Evolutionary conservation across 1,139 yeast species (phyloP).

Genomic region (Saccharomyces pastorianus): DNA sequence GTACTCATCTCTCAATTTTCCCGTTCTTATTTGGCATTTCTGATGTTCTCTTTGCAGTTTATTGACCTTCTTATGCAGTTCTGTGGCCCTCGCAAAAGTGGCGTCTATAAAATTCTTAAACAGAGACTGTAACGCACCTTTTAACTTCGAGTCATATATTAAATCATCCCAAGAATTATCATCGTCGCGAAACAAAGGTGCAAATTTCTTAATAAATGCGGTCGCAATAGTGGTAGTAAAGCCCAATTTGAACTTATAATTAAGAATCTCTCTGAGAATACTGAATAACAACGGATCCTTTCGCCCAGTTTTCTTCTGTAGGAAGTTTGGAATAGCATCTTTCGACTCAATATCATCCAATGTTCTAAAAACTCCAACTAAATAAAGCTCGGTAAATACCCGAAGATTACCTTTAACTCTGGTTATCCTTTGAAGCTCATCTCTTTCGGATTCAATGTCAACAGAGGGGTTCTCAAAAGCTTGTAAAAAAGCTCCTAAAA

Average conservation of each 20-base stretch:
- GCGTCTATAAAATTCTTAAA: constrained; percentile 44
- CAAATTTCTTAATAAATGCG: constrained; percentile 46
- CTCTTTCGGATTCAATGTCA: constrained; percentile 37
- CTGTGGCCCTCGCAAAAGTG: constrained; percentile 35
- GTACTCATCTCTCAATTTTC: constrained; percentile 50
- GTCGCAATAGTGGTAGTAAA: constrained; percentile 41
- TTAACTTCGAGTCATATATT: constrained; percentile 18
- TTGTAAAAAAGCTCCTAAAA: constrained; percentile 43
- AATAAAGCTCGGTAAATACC: constrained; percentile 52
- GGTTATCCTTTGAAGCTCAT: constrained; percentile 36
- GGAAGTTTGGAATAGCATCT: constrained; percentile 36
- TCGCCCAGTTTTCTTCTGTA: constrained; percentile 29
- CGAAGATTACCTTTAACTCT: constrained; percentile 47
- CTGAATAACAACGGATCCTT: constrained; percentile 40
- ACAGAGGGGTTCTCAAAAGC: constrained; percentile 31
- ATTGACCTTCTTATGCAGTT: constrained; percentile 34
- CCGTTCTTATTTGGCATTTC: constrained; percentile 57
- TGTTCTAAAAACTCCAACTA: constrained; percentile 50
- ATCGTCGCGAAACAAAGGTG: constrained; percentile 27
- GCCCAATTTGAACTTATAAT: constrained; percentile 44
- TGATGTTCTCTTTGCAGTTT: constrained; percentile 38
- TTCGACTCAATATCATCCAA: constrained; percentile 34
- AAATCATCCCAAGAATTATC: constrained; percentile 18
- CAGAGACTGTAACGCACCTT: constrained; percentile 31
- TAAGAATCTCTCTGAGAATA: constrained; percentile 48